Conservation (phyloP, 768 basidiomycete genomes). For the Cyclocybe cylindracea region DNA sequence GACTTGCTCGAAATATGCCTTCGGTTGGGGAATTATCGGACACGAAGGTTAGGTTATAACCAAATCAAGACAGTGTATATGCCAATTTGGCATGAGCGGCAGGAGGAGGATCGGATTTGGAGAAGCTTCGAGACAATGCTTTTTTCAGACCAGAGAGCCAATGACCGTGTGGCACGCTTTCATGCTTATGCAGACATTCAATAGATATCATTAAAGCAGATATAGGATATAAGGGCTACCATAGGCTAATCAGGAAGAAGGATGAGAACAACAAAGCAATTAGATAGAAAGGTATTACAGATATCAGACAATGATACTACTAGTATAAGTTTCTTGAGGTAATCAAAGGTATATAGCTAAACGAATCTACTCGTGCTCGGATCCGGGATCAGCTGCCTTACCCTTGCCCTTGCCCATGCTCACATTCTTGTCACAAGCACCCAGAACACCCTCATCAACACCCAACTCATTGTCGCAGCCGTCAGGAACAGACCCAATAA, state of each 20-base stretch:
- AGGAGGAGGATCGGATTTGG: conserved; percentile 33
- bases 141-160: conserved; percentile 31
- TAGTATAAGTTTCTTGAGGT: too few species aligned
- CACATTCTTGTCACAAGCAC: too few species aligned
- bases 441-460: too few species aligned
- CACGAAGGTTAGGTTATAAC: conserved; percentile 36
- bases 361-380: too few species aligned
- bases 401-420: too few species aligned
- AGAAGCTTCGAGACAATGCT: conserved; percentile 35
- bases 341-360: too few species aligned
- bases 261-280: not conserved
- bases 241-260: conserved; percentile 4
- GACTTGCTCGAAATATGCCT: conserved; percentile 38
- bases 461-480: too few species aligned
- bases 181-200: conserved; percentile 18
- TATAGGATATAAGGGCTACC: not conserved
- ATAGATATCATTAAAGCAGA: conserved; percentile 3
- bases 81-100: conserved; percentile 33
- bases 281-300: not conserved
- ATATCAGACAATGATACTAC: too few species aligned
- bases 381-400: too few species aligned
- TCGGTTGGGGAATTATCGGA: conserved; percentile 34
- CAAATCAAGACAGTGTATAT: conserved; percentile 44
- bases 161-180: conserved; percentile 36
- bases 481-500: too few species aligned